Base-by-base conservation (phyloP, 176 grass and related monocot species). In the barley (Hordeum vulgare) region DNA sequence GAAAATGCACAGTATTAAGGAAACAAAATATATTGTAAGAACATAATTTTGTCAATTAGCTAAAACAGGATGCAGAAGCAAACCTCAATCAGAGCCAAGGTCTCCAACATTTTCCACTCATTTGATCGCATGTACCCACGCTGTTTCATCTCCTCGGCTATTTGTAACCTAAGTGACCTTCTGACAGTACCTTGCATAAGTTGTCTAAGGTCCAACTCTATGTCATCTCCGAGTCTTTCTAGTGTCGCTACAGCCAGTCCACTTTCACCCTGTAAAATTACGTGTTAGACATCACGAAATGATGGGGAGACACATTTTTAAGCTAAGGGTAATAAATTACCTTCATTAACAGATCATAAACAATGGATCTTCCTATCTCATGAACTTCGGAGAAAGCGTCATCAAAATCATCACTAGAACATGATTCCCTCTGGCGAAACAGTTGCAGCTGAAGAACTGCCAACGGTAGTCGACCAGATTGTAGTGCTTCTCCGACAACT, bases 391-490 rank as follows among this genome's bases (percentile, higher is more conserved):
- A 93, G 81, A 98, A 98, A 39, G 80, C 89, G 90, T 98, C 92
- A 18, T 79, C 79, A 35, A 84, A 72, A 61, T 91, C 84, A 49
- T 89, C 85, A 45, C 67, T 77, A 58, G 88, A 87, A 70, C 71
- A 74, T 66, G 84, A 82, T 82, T 95, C 79, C 88, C 81, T 86
- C 72, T 86, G 87, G 75, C 83, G 89, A 56, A 95, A 84, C 72
- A 95, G 85, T 79, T 94, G 92, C 72, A 98, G 80, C 80, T 98
- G 96, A 91, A 95, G 96, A 85, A 98, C 93, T 53, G 96, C 96
- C 76, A 98, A 84, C 88, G 96, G 96, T 67, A 98, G 90, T 62
- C 96, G 90, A 14, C 90, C 93, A 21, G 66, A 94, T 47, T 87
- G 80, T 83, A 98, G 80, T 84, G 96, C 96, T 91, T 98, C 96